Percentiles rank a stretch among this genome's conserved stretches.
Evolutionary conservation across 1,284 basidiomycete species (phyloP).

Genomic region (Trichosporon ovoides): DNA sequence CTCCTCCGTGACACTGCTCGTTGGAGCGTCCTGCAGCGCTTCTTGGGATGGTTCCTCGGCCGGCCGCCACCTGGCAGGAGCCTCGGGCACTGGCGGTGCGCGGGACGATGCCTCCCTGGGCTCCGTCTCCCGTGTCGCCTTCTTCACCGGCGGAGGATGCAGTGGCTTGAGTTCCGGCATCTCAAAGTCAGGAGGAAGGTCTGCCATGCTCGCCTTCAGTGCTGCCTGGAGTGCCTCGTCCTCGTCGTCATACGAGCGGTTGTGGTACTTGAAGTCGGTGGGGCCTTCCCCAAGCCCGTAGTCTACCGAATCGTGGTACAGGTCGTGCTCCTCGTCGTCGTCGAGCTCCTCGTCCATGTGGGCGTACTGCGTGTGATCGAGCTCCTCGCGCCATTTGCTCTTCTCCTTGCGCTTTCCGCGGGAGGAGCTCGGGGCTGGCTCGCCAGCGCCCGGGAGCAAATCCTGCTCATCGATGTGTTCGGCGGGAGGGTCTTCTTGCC

Average conservation of each 20-base stretch:
- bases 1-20: conserved; percentile 5
- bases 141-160: not conserved
- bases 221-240: conserved; percentile 80
- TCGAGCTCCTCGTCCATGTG: conserved; percentile 28
- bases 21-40: not conserved
- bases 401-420: not conserved
- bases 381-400: conserved; percentile 10
- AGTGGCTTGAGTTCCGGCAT: conserved; percentile 19
- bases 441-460: not conserved
- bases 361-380: conserved; percentile 9
- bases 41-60: too few species aligned
- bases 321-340: conserved; percentile 15
- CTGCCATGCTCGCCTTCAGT: conserved; percentile 70
- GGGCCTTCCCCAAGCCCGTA: conserved; percentile 23
- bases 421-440: not conserved
- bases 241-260: conserved; percentile 67
- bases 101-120: not conserved
- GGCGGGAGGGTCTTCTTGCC: conserved; percentile 17
- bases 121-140: not conserved
- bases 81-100: not conserved
- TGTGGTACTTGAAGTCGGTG: conserved; percentile 37
- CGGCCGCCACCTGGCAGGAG: conserved; percentile 31
- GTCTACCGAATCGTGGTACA: conserved; percentile 17
- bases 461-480: conserved; percentile 14
- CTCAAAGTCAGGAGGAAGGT: conserved; percentile 51